These are phyloP conservation scores for Heimioporus sp. DNA, from an alignment of 768 basidiomycete genomes.

Conservation along the genomic window DNA sequence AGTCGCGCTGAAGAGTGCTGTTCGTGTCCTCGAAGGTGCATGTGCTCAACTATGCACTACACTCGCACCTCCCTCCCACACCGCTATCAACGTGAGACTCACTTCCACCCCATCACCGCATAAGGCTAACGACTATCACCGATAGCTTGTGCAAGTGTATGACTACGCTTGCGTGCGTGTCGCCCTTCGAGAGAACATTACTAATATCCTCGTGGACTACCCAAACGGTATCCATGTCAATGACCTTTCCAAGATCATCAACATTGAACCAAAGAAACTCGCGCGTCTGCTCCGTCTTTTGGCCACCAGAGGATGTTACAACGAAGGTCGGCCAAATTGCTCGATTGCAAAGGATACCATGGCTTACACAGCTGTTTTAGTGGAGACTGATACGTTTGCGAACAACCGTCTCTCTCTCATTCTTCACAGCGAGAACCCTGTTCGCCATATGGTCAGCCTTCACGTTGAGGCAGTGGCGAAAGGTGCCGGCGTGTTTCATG, in stretches of 20 bases:
- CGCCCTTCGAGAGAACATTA: slow-evolving; percentile 25
- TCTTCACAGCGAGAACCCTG: slow-evolving; percentile 23
- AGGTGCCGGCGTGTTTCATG: slow-evolving; percentile 16
- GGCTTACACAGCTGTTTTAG: slow-evolving; percentile 11
- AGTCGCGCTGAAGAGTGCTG: slow-evolving; percentile 19
- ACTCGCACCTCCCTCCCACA: slow-evolving; percentile 34
- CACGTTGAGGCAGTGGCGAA: slow-evolving; percentile 16
- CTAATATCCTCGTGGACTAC: slow-evolving; percentile 25
- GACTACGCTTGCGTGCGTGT: slow-evolving; percentile 30
- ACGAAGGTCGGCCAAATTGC: slow-evolving; percentile 26
- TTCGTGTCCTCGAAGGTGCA: slow-evolving; percentile 35
- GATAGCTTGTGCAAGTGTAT: slow-evolving; percentile 25
- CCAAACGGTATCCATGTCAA: slow-evolving; percentile 32
- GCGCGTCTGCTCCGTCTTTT: slow-evolving; percentile 30
- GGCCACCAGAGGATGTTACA: slow-evolving; percentile 28
- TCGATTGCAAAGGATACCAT: background rate
- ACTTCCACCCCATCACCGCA: background rate
- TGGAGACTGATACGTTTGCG: slow-evolving; percentile 29
- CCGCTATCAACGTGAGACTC: slow-evolving; percentile 29
- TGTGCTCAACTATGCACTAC: slow-evolving; percentile 35
- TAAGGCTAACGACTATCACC: background rate
- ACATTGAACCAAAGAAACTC: slow-evolving; percentile 28
- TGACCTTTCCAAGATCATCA: slow-evolving; percentile 22
- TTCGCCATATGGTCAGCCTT: slow-evolving; percentile 16
- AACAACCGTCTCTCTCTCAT: slow-evolving; percentile 34